phyloP scores from a whole-genome alignment of 2,329 filamentous ascomycete genomes.

The Penicillium sp. region DNA sequence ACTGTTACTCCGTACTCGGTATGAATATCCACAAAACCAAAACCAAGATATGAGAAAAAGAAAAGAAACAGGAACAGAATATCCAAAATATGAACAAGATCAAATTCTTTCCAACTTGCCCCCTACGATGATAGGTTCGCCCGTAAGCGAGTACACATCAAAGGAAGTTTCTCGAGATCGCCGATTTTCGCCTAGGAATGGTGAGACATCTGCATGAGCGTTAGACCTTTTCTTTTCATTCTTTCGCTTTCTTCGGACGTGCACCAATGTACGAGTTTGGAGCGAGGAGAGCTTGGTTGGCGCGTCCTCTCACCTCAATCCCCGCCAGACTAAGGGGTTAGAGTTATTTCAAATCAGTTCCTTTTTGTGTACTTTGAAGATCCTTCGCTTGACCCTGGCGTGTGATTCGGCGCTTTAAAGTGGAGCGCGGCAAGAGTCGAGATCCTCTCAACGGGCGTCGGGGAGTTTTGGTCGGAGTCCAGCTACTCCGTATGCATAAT shows the following conservation, averaged over 20 bases:
- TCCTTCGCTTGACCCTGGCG: slow-evolving; percentile 17
- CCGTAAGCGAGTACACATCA: slow-evolving; percentile 1
- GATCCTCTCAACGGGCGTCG: slow-evolving; percentile 2
- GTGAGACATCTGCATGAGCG: slow-evolving; percentile 4
- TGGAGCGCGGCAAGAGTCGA: slow-evolving; percentile 21
- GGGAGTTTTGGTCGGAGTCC: background rate
- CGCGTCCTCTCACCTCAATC: background rate
- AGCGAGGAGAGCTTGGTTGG: background rate
- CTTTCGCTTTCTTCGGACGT: background rate
- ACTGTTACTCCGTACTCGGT: background rate
- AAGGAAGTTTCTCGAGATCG: background rate
- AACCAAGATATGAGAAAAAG: background rate
- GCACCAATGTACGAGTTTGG: background rate
- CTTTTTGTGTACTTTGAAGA: slow-evolving; percentile 8
- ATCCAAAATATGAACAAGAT: background rate
- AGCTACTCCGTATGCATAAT: background rate
- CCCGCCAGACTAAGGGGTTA: slow-evolving; percentile 1
- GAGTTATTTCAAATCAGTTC: slow-evolving; percentile 7
- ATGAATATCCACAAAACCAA: no score
- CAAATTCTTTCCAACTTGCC: background rate
- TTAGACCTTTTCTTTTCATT: background rate
- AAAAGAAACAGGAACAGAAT: background rate
- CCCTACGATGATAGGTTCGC: no score
- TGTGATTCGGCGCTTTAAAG: slow-evolving; percentile 18
- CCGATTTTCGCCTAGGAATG: background rate